These are phyloP conservation scores for Cinchona pubescens DNA, from an alignment of 257 asterid species.

Conservation along the genomic window DNA sequence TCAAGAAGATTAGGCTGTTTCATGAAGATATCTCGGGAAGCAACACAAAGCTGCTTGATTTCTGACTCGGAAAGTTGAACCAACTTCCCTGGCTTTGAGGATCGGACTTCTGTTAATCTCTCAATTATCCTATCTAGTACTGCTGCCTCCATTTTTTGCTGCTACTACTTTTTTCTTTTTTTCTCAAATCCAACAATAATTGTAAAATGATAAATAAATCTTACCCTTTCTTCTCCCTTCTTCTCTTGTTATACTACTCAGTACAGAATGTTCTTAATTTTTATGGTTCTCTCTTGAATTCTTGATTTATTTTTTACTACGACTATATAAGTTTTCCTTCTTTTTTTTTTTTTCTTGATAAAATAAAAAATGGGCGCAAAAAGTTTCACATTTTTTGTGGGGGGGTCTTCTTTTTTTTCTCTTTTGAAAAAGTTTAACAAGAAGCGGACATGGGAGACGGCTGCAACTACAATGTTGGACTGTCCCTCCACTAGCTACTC, in stretches of 20 bases:
- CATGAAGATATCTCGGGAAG: slow-evolving; percentile 70
- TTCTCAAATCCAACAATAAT: neutral
- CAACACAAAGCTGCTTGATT: slow-evolving; percentile 81
- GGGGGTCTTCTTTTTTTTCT: neutral
- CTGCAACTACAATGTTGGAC: neutral
- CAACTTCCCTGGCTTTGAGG: slow-evolving; percentile 80
- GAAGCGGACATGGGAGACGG: neutral
- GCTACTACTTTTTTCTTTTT: too few species aligned
- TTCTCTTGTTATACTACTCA: neutral
- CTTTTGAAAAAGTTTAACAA: too few species aligned
- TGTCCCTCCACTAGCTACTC: too few species aligned
- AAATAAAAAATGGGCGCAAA: too few species aligned
- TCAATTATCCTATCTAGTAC: slow-evolving; percentile 71
- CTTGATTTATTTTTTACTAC: too few species aligned
- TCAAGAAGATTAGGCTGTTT: slow-evolving; percentile 91
- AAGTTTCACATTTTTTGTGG: neutral
- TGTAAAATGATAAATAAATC: neutral
- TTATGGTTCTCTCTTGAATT: neutral
- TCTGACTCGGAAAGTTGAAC: slow-evolving; percentile 86
- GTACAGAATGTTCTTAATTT: too few species aligned
- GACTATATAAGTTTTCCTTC: too few species aligned
- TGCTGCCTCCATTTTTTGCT: slow-evolving; percentile 62
- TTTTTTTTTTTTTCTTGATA: too few species aligned
- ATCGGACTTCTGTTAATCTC: slow-evolving; percentile 74
- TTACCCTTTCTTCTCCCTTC: neutral